phyloP scores from a whole-genome alignment of 345 rosid species.

The Citrus inodora region DNA sequence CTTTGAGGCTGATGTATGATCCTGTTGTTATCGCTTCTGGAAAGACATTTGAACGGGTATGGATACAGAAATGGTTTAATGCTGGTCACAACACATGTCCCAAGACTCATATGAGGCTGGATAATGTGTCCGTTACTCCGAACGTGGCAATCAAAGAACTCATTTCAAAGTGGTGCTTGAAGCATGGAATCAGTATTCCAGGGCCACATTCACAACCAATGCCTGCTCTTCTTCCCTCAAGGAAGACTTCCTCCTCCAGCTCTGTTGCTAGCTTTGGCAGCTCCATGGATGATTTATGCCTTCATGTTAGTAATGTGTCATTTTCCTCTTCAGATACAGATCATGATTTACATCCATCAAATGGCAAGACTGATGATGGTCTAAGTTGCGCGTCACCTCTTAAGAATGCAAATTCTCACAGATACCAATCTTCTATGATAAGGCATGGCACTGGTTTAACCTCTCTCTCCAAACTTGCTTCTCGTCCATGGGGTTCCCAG shows the following conservation, averaged over 20 bases:
- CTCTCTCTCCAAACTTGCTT: conserved; percentile 17
- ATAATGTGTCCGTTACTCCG: conserved; percentile 24
- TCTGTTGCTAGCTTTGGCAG: conserved; percentile 39
- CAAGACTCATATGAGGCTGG: conserved; percentile 22
- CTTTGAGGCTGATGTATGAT: conserved; percentile 36
- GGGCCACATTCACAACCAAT: conserved; percentile 12
- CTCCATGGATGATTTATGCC: conserved; percentile 25
- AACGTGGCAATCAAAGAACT: conserved; percentile 27
- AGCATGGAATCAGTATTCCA: conserved; percentile 22
- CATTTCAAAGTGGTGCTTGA: conserved; percentile 30
- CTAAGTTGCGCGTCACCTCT: background rate
- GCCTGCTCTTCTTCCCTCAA: conserved; percentile 1
- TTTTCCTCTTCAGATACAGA: conserved; percentile 20
- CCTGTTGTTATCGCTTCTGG: conserved; percentile 42
- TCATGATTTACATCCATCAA: background rate
- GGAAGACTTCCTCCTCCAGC: conserved; percentile 3
- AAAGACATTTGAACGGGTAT: conserved; percentile 35
- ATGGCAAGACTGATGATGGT: background rate
- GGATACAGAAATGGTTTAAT: conserved; percentile 43
- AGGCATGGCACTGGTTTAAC: conserved; percentile 2
- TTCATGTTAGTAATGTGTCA: conserved; percentile 26
- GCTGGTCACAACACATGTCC: conserved; percentile 37
- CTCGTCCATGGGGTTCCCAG: conserved; percentile 31
- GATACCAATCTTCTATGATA: background rate
- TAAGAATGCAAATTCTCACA: conserved; percentile 2